Evolutionary conservation across 1,284 basidiomycete species (phyloP), one percentile per base, ranked within the genome.

Genomic region (Pascua sp.): DNA sequence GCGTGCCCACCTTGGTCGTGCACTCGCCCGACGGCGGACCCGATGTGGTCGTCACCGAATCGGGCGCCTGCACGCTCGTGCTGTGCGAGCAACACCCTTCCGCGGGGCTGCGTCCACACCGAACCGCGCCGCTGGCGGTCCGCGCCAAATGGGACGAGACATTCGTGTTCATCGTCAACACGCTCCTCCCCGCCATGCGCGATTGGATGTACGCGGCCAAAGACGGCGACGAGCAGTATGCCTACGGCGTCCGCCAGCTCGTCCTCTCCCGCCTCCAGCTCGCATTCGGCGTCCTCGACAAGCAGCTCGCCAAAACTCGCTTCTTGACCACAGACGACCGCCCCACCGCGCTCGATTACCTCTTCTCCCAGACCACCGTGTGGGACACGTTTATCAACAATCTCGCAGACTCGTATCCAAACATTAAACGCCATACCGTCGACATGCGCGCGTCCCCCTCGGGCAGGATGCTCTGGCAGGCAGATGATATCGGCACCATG

Each of bases 181-280:
- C 51, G 24, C 51, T 66, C 24, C 57, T 62, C 11, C 66, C 66
- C 2, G 56, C 62, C 10, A 54, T 68, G 42, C 55, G 66, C 18
- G 66, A 68, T 53, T 64, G 61, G 62, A 56, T 68, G 51, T 68
- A 68, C 54, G 66, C 66, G 11, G 57, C 53, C 38, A 63, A 54
- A 40, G 58, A 56, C 41, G 51, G 46, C 11, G 44, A 50, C 17
- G n/a, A 15, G 17, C 11, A 39, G 16, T 36, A 44, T 49, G 55
- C 55, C 1, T 49, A 54, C 45, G 59, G 55, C 24, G 32, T 60
- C 10, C 51, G 59, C 37, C 24, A 48, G 18, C 55, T 60, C 48
- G 43, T 55, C 2, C 45, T 60, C 46, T 17, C 43, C 36, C 59
- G 59, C 41, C 47, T 60, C 18, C 24, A 51, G 42, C 17, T 15